Evolutionary conservation across 164 flowering plant genomes (phyloP).

Genomic region (Paratinospora sagittata): DNA sequence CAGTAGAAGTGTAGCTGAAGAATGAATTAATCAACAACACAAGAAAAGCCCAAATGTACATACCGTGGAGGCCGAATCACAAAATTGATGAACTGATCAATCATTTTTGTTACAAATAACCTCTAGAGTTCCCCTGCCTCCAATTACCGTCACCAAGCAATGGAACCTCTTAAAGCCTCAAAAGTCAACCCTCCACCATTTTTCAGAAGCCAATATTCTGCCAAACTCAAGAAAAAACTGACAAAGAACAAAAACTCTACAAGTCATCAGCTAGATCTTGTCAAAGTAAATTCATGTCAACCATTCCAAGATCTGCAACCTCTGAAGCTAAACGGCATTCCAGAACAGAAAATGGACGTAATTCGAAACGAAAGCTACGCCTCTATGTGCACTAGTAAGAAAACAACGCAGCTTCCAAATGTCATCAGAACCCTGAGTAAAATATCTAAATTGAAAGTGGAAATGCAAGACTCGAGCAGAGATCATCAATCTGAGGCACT

Average conservation of each 20-base stretch:
- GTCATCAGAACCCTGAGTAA: too few species aligned
- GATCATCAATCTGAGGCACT: background rate
- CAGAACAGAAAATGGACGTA: background rate
- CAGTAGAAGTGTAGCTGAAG: background rate
- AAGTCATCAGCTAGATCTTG: background rate
- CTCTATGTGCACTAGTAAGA: background rate
- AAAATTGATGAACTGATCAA: constrained; percentile 89
- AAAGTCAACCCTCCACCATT: constrained; percentile 10
- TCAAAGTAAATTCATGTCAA: background rate
- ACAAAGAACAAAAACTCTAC: background rate
- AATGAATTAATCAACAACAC: background rate
- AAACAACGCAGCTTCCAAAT: background rate
- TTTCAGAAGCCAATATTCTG: background rate
- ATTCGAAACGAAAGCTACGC: background rate
- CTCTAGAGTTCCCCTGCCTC: constrained; percentile 4
- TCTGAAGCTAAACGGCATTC: background rate
- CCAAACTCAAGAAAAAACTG: background rate
- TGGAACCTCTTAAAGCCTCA: constrained; percentile 10
- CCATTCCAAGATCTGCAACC: background rate
- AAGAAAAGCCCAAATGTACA: background rate
- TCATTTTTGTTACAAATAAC: constrained; percentile 40
- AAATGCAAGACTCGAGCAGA: background rate
- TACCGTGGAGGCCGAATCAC: constrained; percentile 98
- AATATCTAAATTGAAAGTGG: too few species aligned
- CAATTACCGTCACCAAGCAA: background rate